Conservation (phyloP, 345 rosid species). For the Syzygium aromaticum region DNA sequence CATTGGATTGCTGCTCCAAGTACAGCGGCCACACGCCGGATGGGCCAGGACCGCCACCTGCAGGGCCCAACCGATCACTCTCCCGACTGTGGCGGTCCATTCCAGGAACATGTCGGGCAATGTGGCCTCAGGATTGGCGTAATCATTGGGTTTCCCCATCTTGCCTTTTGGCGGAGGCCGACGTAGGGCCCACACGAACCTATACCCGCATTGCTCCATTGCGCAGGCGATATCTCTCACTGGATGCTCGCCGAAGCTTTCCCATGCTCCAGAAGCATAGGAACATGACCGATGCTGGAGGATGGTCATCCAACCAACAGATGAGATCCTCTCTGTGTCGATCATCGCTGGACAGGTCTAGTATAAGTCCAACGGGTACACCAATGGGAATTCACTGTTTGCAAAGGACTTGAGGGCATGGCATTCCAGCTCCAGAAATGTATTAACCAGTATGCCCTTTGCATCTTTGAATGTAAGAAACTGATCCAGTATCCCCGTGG, state of each 20-base stretch:
- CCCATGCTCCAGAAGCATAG: constrained; percentile 68
- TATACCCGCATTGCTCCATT: background rate
- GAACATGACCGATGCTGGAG: constrained; percentile 42
- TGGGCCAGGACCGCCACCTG: constrained; percentile 8
- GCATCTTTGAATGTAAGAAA: constrained; percentile 9
- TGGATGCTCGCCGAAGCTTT: constrained; percentile 31
- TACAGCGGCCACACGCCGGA: constrained; percentile 31
- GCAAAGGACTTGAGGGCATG: constrained; percentile 12
- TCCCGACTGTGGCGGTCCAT: constrained; percentile 27
- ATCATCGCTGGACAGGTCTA: constrained; percentile 21
- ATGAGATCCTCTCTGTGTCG: background rate
- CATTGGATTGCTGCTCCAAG: constrained; percentile 43
- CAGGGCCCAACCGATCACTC: constrained; percentile 51
- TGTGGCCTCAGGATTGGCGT: constrained; percentile 8
- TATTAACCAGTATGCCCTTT: constrained; percentile 42
- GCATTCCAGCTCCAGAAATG: constrained; percentile 38
- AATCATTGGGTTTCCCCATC: constrained; percentile 8
- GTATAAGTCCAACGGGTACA: constrained; percentile 45
- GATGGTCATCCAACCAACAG: constrained; percentile 55
- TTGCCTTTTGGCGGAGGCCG: constrained; percentile 3
- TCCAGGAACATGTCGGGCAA: constrained; percentile 42
- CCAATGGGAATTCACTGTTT: constrained; percentile 4
- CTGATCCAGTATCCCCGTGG: fast-evolving
- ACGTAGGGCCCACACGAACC: constrained; percentile 36
- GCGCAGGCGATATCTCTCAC: constrained; percentile 9